Base-by-base conservation (phyloP, 176 grass and related monocot genomes). In the Cymbopogon citratus region DNA sequence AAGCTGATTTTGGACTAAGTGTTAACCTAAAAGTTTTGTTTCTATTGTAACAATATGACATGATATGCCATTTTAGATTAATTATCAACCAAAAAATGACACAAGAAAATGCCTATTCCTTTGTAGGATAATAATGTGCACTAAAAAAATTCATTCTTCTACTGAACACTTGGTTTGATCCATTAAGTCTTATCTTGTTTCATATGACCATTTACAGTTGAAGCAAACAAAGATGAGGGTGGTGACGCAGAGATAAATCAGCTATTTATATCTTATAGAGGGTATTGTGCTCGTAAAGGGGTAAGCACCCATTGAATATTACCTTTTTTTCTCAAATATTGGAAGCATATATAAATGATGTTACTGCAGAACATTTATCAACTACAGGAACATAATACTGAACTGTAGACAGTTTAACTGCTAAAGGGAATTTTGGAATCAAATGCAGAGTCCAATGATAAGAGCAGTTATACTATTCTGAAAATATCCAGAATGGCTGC, bases 231-330 rank as follows among this genome's bases (percentile, higher is more conserved):
- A 74, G 87, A 88, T 62, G 83, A 97, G 7, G 56, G 2, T 16
- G 56, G 2, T 16, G 91, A 97, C n/a, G 59, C 78, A 80, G 91
- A 97, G 59, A 84, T 91, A 52, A 46, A 68, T 43, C 89, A 94
- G 3, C 43, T 97, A 21, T 97, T 97, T 64, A 76, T 90, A 44
- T 85, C 89, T 13, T 91, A 90, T 67, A 85, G 91, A 79, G 94
- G 94, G 36, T 97, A 94, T 71, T 97, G 91, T 54, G 94, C 94
- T 75, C 91, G 94, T 26, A 97, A 94, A 91, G 89, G 91, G 85
- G 91, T 97, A 85, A 85, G 86, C 56, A 38, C 4, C 57, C 78
- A 81, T 18, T 82, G 36, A 86, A 69, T 27, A 34, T 35, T 66
- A 8, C 16, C 12, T 61, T 41, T 44, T 60, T 31, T 8, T 26